phyloP scores from a whole-genome alignment of 2,329 filamentous ascomycete genomes.

The Fulvia fulva region DNA sequence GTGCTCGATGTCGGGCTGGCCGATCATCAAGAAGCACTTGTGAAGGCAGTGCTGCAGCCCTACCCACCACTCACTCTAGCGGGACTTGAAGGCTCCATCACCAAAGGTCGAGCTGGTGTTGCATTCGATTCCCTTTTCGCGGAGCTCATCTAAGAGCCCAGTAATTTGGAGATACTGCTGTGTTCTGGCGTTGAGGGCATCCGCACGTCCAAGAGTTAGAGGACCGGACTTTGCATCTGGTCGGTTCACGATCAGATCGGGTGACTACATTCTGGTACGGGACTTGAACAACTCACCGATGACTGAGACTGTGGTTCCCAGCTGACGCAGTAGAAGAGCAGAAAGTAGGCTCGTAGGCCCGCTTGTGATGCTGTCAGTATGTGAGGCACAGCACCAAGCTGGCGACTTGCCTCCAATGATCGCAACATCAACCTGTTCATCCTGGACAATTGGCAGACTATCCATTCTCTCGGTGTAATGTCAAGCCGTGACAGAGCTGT shows the following conservation, averaged over 20 bases:
- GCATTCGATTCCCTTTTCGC: slow-evolving; percentile 8
- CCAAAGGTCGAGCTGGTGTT: slow-evolving; percentile 11
- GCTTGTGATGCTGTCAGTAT: no score
- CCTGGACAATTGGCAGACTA: no score
- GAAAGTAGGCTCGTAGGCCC: slow-evolving; percentile 7
- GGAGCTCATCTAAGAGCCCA: slow-evolving; percentile 6
- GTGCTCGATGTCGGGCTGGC: slow-evolving; percentile 9
- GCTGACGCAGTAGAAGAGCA: slow-evolving; percentile 2
- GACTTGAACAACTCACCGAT: not conserved
- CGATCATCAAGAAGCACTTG: slow-evolving; percentile 12
- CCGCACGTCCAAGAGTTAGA: slow-evolving; percentile 6
- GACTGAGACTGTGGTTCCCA: slow-evolving; percentile 3
- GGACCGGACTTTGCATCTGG: slow-evolving; percentile 5
- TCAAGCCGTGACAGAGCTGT: no score
- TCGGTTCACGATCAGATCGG: no score
- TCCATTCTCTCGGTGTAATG: no score
- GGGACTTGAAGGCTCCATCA: slow-evolving; percentile 6
- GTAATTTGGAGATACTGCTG: slow-evolving; percentile 9
- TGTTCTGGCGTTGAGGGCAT: slow-evolving; percentile 10
- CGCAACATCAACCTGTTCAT: slow-evolving; percentile 7
- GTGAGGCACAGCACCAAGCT: no score
- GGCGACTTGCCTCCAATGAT: slow-evolving; percentile 4
- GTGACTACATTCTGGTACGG: no score
- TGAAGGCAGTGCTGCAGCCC: slow-evolving; percentile 10
- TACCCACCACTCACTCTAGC: slow-evolving; percentile 8